Percentiles rank a stretch among this genome's conserved stretches.
Evolutionary conservation across 2,329 filamentous ascomycete genomes (phyloP).

Genomic region (Colletotrichum sp.): DNA sequence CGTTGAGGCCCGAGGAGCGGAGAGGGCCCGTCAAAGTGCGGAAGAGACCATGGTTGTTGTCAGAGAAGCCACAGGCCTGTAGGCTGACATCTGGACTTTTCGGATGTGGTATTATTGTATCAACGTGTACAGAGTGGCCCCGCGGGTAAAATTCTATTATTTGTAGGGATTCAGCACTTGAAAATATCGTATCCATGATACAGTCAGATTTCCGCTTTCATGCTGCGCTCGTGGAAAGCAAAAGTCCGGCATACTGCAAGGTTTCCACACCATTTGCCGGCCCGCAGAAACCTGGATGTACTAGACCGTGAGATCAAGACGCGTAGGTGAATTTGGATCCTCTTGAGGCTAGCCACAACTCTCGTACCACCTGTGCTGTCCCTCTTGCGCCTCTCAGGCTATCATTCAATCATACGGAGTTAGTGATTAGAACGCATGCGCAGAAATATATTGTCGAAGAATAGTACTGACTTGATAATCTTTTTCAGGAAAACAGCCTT

Average conservation of each 20-base stretch:
- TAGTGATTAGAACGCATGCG: background rate
- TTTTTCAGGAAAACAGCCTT: conserved; percentile 71
- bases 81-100: background rate
- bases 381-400: conserved; percentile 68
- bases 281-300: background rate
- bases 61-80: conserved; percentile 56
- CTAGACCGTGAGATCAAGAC: conserved; percentile 41
- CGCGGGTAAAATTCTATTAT: background rate
- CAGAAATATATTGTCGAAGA: background rate
- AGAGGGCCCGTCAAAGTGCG: conserved; percentile 67
- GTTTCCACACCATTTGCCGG: background rate
- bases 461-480: conserved; percentile 60
- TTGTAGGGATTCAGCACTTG: background rate
- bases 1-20: conserved; percentile 63
- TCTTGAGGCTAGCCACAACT: conserved; percentile 75
- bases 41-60: conserved; percentile 61
- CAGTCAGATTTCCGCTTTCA: background rate
- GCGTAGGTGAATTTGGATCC: conserved; percentile 66
- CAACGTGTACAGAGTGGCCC: background rate
- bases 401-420: background rate
- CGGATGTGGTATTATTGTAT: background rate
- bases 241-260: background rate
- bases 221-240: background rate
- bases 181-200: background rate
- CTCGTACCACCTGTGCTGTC: conserved; percentile 71